Evolutionary conservation across 495 filamentous ascomycete species (phyloP), one percentile per base, ranked within the genome.

Genomic region (Pyrenopolyporus hunteri): DNA sequence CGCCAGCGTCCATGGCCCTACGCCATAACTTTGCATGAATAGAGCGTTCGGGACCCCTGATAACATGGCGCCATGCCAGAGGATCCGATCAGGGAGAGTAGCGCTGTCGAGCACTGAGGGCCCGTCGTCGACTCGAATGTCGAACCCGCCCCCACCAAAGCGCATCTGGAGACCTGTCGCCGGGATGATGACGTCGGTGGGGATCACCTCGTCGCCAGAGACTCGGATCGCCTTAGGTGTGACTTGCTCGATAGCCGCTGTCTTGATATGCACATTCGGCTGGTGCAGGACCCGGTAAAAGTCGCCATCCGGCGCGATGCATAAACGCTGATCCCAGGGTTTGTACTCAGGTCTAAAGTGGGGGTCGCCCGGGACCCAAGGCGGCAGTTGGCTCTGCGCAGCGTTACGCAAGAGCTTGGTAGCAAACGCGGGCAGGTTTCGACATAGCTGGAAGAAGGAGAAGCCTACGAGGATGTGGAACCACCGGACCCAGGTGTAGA

Each of bases 321-420:
- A 91, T 1, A 92, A 70, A 0, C 89, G 83, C 69, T 93, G 90
- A 25, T 89, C 80, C 80, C 88, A 92, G 4, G 88, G 87, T 49
- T 82, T 81, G 67, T 93, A 92, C n/a, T 59, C 57, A 0, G 89
- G 90, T 22, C 82, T 83, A 78, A 92, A 92, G 67, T 92, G 85
- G 1, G 85, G 86, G 36, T 88, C 82, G 26, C 78, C 56, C 13
- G 82, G 76, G 33, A 90, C 75, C 45, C 75, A 74, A 2, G 62
- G 44, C 5, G 87, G 87, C 3, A 93, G 80, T 26, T 82, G 76
- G 10, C 66, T 57, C 14, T 72, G 68, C 14, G 80, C 84, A 82
- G 59, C 78, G 53, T 56, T 51, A 13, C 59, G 52, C 48, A 85
- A 71, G 14, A 82, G 47, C 42, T 74, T 77, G n/a, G 39, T 29